phyloP scores from a whole-genome alignment of 192 early-diverging fungal genomes.

The Coemansia sp. region DNA sequence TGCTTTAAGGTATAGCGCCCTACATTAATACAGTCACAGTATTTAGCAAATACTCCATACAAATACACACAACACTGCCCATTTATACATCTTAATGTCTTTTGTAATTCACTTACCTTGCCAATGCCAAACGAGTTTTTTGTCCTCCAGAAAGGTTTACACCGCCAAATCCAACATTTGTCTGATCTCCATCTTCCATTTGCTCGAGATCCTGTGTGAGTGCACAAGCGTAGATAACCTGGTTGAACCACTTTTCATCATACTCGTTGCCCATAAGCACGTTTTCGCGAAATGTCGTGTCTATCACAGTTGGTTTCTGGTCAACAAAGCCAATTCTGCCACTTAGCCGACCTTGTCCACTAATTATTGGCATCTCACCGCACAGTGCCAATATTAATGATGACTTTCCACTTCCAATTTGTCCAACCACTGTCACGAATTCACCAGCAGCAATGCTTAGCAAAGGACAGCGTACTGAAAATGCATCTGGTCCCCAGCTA shows the following conservation, averaged over 20 bases:
- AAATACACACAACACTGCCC: slow-evolving; percentile 3
- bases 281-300: slow-evolving; percentile 52
- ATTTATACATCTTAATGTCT: not conserved
- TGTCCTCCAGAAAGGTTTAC: slow-evolving; percentile 66
- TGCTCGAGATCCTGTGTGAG: slow-evolving; percentile 27
- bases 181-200: slow-evolving; percentile 26
- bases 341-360: slow-evolving; percentile 65
- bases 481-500: slow-evolving; percentile 27
- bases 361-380: slow-evolving; percentile 78
- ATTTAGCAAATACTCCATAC: not conserved
- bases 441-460: slow-evolving; percentile 63
- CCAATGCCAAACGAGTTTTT: slow-evolving; percentile 62
- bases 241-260: slow-evolving; percentile 25
- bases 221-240: slow-evolving; percentile 32
- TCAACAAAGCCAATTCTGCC: slow-evolving; percentile 57
- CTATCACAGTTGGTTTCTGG: slow-evolving; percentile 46
- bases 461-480: slow-evolving; percentile 61
- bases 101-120: slow-evolving; percentile 30
- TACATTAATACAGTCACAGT: slow-evolving; percentile 26
- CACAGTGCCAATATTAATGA: slow-evolving; percentile 67
- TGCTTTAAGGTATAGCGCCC: slow-evolving; percentile 62
- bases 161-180: slow-evolving; percentile 60
- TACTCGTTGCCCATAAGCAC: slow-evolving; percentile 42
- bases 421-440: slow-evolving; percentile 77
- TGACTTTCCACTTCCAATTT: slow-evolving; percentile 74